A percentile compares a stretch with the other conserved stretches of the same genome.
Conservation (phyloP, 805 yeast species). For the Schizosaccharomyces octosporus region DNA sequence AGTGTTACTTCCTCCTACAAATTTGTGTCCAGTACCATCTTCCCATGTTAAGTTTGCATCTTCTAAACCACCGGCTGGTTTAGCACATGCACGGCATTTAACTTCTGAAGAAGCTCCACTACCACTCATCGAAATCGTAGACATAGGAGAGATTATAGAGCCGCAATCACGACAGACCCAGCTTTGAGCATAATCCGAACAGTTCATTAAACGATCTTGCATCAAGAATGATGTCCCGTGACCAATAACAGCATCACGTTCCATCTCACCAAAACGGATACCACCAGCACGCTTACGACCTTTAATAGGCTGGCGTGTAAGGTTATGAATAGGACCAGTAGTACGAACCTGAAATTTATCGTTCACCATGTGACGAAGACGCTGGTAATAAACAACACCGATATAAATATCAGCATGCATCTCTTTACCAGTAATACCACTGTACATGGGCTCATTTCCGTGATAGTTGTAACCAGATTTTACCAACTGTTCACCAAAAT, state of each 20-base stretch:
- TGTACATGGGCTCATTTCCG: conserved; percentile 96
- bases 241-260: conserved; percentile 94
- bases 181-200: conserved; percentile 86
- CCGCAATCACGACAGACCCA: conserved; percentile 84
- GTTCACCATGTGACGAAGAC: conserved; percentile 97
- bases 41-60: conserved; percentile 65
- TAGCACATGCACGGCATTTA: conserved; percentile 81
- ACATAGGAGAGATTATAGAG: conserved; percentile 67
- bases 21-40: conserved; percentile 83
- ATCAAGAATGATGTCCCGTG: conserved; percentile 89
- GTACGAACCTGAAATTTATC: conserved; percentile 98
- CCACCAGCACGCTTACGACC: conserved; percentile 98
- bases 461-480: conserved; percentile 87
- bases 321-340: conserved; percentile 89
- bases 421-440: conserved; percentile 97
- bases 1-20: conserved; percentile 80
- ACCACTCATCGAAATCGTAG: conserved; percentile 78
- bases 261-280: conserved; percentile 99
- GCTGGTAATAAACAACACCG: conserved; percentile 92
- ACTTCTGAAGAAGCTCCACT: conserved; percentile 24
- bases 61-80: conserved; percentile 22
- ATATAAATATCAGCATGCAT: conserved; percentile 83
- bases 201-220: conserved; percentile 83
- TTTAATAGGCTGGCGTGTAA: conserved; percentile 97
- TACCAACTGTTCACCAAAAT: conserved; percentile 76